A percentile compares a stretch with the other conserved stretches of the same genome.
Evolutionary conservation across 1,139 yeast species (phyloP).

Genomic region (Petasospora fabianii): DNA sequence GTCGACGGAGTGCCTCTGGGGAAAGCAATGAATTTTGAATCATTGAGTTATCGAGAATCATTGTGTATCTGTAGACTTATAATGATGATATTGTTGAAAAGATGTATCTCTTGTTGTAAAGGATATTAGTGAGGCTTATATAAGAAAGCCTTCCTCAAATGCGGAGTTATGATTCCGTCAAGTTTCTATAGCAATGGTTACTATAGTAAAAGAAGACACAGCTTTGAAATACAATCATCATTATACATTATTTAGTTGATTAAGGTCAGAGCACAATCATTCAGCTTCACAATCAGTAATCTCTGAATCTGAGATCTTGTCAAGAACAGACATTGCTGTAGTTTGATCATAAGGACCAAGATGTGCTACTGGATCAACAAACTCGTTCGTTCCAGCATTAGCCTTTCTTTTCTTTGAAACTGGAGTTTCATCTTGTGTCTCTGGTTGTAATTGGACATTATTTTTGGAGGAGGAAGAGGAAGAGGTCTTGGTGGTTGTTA

Average conservation of each 20-base stretch:
- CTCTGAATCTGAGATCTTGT: not conserved
- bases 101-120: not conserved
- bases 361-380: not conserved
- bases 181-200: too few species aligned
- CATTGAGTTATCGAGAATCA: not conserved
- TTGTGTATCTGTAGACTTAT: not conserved
- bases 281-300: not conserved
- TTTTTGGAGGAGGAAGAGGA: too few species aligned
- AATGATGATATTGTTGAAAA: not conserved
- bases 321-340: not conserved
- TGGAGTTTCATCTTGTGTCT: too few species aligned
- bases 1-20: slow-evolving; percentile 50
- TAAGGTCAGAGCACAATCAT: not conserved
- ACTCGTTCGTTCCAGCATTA: too few species aligned
- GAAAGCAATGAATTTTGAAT: slow-evolving; percentile 19
- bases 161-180: not conserved
- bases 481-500: too few species aligned
- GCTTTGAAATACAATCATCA: not conserved
- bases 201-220: not conserved
- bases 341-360: not conserved
- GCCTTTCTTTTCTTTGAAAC: too few species aligned
- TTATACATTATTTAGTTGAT: not conserved
- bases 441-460: too few species aligned
- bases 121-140: not conserved
- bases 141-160: not conserved